phyloP scores from a whole-genome alignment of 2,329 filamentous ascomycete species.

The Fusarium armeniacum region DNA sequence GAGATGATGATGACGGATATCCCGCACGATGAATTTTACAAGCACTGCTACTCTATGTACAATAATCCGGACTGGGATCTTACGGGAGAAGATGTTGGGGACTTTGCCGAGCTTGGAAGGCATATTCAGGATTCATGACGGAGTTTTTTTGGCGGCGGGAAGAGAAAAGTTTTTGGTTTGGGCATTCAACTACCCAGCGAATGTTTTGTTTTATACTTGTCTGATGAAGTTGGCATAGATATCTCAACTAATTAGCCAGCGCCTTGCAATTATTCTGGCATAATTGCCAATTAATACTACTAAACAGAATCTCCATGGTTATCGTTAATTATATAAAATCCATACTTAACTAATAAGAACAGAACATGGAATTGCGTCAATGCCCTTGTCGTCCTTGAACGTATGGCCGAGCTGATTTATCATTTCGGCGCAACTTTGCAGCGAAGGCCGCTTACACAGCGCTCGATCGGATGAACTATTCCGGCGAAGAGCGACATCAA shows the following conservation, averaged over 20 bases:
- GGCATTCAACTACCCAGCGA: constrained; percentile 27
- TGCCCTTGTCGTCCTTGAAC: neutral
- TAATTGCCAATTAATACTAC: neutral
- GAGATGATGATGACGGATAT: constrained; percentile 47
- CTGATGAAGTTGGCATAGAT: neutral
- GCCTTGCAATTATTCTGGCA: neutral
- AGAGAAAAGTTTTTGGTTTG: constrained; percentile 23
- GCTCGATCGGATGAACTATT: constrained; percentile 5
- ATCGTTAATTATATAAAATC: too few species aligned
- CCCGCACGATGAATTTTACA: constrained; percentile 48
- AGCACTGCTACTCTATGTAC: constrained; percentile 50
- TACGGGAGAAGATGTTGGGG: constrained; percentile 48
- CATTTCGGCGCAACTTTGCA: constrained; percentile 23
- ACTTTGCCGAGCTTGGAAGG: constrained; percentile 48
- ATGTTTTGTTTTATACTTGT: neutral
- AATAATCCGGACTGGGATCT: constrained; percentile 50
- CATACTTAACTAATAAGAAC: too few species aligned
- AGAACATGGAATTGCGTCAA: neutral
- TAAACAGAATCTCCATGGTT: neutral
- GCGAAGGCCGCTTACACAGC: neutral
- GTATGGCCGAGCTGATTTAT: constrained; percentile 12
- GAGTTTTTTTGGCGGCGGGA: neutral
- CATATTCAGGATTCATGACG: constrained; percentile 48
- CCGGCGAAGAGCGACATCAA: neutral
- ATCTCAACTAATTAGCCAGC: neutral